Conservation (phyloP, 257 asterid species). For the Phtheirospermum japonicum region DNA sequence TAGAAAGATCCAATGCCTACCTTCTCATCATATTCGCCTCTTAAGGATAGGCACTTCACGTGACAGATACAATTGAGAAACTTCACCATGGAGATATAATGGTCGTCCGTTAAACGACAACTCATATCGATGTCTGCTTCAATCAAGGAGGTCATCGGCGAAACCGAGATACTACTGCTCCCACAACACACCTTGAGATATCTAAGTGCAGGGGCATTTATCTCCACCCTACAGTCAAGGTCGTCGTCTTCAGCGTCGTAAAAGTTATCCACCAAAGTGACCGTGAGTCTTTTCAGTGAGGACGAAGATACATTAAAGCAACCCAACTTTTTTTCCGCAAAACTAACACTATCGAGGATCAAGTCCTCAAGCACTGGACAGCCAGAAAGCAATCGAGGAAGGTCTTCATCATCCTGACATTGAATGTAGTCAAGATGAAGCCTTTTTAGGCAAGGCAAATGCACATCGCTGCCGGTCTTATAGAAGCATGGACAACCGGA, state of each 20-base stretch:
- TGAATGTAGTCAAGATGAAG: not conserved
- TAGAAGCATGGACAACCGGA: not conserved
- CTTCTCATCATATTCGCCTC: no score
- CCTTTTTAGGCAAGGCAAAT: not conserved
- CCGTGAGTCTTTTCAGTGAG: not conserved
- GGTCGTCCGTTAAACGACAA: no score
- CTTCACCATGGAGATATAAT: no score
- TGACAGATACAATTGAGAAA: no score
- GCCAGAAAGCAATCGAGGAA: constrained; percentile 2
- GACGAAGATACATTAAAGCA: not conserved
- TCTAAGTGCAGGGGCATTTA: no score
- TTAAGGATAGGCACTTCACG: no score
- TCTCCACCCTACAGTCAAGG: not conserved
- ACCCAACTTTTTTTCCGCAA: not conserved
- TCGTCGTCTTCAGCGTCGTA: no score
- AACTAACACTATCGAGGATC: not conserved
- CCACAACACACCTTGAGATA: no score
- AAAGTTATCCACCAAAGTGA: not conserved
- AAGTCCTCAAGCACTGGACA: constrained; percentile 5
- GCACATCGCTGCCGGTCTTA: not conserved
- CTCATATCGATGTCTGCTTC: not conserved
- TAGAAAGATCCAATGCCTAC: no score
- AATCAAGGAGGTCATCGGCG: not conserved
- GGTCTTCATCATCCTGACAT: not conserved
- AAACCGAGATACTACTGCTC: not conserved